A percentile compares a stretch with the other conserved stretches of the same genome.
Evolutionary conservation across 1,284 basidiomycete species (phyloP).

Genomic region (Apiotrichum veenhuisii): DNA sequence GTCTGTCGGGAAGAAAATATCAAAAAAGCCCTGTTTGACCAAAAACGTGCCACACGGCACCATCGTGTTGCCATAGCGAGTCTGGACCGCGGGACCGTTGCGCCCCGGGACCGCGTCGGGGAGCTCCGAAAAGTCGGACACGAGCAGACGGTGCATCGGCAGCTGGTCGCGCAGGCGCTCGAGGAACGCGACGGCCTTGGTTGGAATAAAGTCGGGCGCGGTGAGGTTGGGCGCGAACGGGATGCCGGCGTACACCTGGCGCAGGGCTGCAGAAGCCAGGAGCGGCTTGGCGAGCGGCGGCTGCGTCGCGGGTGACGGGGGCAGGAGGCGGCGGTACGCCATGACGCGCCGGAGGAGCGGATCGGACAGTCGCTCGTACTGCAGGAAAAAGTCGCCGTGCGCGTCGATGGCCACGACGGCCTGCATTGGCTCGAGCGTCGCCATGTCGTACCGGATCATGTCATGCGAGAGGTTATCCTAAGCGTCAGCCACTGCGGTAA

Average conservation of each 20-base stretch:
- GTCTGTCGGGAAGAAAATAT: constrained; percentile 97
- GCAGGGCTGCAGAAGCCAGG: constrained; percentile 50
- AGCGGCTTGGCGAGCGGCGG: constrained; percentile 36
- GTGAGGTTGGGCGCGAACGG: constrained; percentile 92
- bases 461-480: constrained; percentile 95
- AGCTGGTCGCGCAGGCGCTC: constrained; percentile 78
- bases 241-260: constrained; percentile 63
- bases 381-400: constrained; percentile 76
- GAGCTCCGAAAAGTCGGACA: constrained; percentile 86
- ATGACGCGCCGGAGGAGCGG: constrained; percentile 65
- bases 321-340: constrained; percentile 62
- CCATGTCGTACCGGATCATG: constrained; percentile 80
- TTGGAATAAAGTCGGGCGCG: constrained; percentile 85
- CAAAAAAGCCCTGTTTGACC: constrained; percentile 94
- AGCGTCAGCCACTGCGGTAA: not conserved
- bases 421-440: constrained; percentile 75
- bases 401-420: constrained; percentile 76
- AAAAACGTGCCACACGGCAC: constrained; percentile 86
- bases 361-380: constrained; percentile 82
- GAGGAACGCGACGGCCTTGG: constrained; percentile 80
- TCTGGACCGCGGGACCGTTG: constrained; percentile 95
- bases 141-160: constrained; percentile 83
- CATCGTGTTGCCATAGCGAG: constrained; percentile 75
- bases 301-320: constrained; percentile 51
- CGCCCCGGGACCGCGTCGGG: constrained; percentile 80